These are phyloP conservation scores for Podosphaera leucotricha DNA, from an alignment of 2,329 filamentous ascomycete species.

Conservation along the genomic window DNA sequence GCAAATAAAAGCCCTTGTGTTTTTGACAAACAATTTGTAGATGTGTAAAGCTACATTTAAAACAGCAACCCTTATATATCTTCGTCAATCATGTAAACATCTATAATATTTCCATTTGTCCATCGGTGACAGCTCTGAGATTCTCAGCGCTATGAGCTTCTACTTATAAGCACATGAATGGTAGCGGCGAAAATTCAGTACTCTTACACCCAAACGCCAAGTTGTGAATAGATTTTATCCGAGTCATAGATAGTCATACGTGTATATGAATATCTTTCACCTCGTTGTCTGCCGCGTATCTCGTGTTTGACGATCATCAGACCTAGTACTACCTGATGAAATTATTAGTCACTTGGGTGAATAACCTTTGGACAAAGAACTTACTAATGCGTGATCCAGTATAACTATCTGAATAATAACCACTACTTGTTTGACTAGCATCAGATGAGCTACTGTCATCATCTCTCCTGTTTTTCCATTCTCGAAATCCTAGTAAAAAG, in stretches of 20 bases:
- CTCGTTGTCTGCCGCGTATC: conserved; percentile 5
- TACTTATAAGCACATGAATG: neutral
- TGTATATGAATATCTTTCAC: neutral
- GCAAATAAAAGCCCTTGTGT: too few relatives aligned
- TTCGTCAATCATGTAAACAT: too few relatives aligned
- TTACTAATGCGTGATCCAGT: conserved; percentile 16
- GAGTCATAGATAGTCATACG: neutral
- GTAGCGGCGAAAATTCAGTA: neutral
- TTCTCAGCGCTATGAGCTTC: neutral
- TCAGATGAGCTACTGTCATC: conserved; percentile 7
- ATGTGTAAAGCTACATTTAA: too few relatives aligned
- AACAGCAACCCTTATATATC: too few relatives aligned
- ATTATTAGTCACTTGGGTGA: conserved; percentile 5
- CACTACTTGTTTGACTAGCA: conserved; percentile 13
- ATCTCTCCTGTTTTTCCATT: conserved; percentile 9
- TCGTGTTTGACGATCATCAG: conserved; percentile 13
- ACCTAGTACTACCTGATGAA: conserved; percentile 11
- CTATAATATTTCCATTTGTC: too few relatives aligned
- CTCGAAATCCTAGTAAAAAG: conserved; percentile 14
- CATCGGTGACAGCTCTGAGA: neutral
- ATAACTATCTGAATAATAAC: conserved; percentile 15
- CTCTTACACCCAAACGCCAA: neutral
- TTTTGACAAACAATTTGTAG: too few relatives aligned
- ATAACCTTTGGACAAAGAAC: conserved; percentile 3
- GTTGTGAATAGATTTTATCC: neutral